Evolutionary conservation across 2,329 filamentous ascomycete species (phyloP).

Genomic region (Penicillium sp.): DNA sequence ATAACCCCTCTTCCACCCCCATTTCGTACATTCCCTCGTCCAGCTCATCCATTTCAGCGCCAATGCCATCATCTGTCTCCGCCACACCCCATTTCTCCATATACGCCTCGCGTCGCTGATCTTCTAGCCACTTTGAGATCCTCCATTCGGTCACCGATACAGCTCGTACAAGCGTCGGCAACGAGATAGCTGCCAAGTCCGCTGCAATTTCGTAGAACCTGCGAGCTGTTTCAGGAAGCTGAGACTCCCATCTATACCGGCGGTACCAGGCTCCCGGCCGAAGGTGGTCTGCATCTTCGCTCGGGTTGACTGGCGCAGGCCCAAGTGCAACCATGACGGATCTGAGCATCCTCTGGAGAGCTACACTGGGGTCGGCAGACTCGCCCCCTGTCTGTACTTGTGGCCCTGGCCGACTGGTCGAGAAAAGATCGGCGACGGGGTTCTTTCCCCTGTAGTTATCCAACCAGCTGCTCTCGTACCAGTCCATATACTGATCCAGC

Average conservation of each 20-base stretch:
- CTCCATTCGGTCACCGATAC: conserved; percentile 52
- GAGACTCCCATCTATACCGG: conserved; percentile 48
- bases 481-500: conserved; percentile 75
- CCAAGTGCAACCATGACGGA: conserved; percentile 45
- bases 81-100: conserved; percentile 23
- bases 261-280: conserved; percentile 53
- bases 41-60: conserved; percentile 18
- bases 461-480: conserved; percentile 67
- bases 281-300: conserved; percentile 32
- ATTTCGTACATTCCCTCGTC: conserved; percentile 17
- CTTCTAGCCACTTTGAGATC: conserved; percentile 41
- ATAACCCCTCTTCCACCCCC: conserved; percentile 1
- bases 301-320: conserved; percentile 38
- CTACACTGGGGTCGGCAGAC: conserved; percentile 25
- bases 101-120: conserved; percentile 33
- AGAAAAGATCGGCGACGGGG: conserved; percentile 45
- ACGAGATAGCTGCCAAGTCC: conserved; percentile 49
- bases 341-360: conserved; percentile 40
- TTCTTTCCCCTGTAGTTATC: conserved; percentile 29
- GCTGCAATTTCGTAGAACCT: conserved; percentile 54
- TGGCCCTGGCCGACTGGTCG: conserved; percentile 26
- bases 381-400: conserved; percentile 11
- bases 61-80: conserved; percentile 10
- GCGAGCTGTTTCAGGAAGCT: conserved; percentile 47
- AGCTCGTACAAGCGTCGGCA: conserved; percentile 51